Evolutionary conservation across 495 filamentous ascomycete species (phyloP).

Genomic region (Talaromyces thailandensis): DNA sequence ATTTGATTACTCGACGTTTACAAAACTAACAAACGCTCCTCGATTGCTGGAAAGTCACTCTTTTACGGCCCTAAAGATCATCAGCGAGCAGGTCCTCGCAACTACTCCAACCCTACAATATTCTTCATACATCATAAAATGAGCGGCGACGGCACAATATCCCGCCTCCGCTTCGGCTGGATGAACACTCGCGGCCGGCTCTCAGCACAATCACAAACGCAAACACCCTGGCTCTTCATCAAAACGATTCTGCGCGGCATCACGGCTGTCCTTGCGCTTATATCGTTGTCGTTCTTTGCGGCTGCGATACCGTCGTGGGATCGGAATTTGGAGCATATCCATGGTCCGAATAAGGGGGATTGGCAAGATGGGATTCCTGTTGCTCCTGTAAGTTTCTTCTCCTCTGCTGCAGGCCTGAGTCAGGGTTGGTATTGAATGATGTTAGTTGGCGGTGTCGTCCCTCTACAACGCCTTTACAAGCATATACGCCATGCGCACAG

Average conservation of each 20-base stretch:
- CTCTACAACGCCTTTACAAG: constrained; percentile 7
- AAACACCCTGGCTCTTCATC: constrained; percentile 5
- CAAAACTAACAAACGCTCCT: not conserved
- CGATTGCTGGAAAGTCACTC: not conserved
- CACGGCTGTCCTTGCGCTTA: constrained; percentile 4
- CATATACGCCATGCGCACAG: not conserved
- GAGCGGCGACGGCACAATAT: not conserved
- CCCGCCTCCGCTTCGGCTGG: not conserved
- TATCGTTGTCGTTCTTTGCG: constrained; percentile 7
- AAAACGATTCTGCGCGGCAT: constrained; percentile 3
- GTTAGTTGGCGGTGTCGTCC: constrained; percentile 3
- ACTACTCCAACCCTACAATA: no score
- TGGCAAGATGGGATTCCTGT: constrained; percentile 11
- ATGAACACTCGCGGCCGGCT: not conserved
- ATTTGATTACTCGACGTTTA: not conserved
- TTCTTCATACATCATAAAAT: not conserved
- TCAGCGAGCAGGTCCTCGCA: not conserved
- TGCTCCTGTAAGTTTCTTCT: constrained; percentile 6
- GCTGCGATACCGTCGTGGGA: constrained; percentile 8
- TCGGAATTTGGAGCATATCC: constrained; percentile 6
- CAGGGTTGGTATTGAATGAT: not conserved
- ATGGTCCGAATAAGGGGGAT: constrained; percentile 3
- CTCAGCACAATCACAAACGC: not conserved
- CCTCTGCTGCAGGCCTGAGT: not conserved
- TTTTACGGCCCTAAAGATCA: not conserved